These are phyloP conservation scores for Trametes sp. DNA, from an alignment of 1,284 basidiomycete genomes.

Conservation along the genomic window DNA sequence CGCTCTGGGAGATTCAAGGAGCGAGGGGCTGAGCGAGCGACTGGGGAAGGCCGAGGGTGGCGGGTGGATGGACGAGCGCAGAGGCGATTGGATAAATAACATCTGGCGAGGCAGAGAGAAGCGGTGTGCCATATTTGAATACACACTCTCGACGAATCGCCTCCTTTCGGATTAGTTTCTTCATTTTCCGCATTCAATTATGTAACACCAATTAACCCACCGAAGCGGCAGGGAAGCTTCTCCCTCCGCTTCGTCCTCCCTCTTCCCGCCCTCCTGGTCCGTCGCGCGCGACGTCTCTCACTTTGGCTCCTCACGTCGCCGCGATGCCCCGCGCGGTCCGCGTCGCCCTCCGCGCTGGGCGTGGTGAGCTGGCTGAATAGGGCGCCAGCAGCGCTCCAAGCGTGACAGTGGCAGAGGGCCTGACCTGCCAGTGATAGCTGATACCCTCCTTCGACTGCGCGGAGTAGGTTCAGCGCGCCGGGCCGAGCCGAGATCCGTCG, in stretches of 20 bases:
- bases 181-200: slow-evolving; percentile 29
- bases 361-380: background rate
- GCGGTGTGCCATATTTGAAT: slow-evolving; percentile 34
- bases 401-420: background rate
- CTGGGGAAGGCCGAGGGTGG: slow-evolving; percentile 27
- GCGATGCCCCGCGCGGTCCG: background rate
- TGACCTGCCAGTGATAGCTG: background rate
- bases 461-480: slow-evolving; percentile 28
- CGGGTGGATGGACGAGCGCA: slow-evolving; percentile 18
- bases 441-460: slow-evolving; percentile 3
- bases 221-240: slow-evolving; percentile 33
- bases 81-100: slow-evolving; percentile 33
- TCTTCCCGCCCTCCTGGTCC: slow-evolving; percentile 12
- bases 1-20: slow-evolving; percentile 8
- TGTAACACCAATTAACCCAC: slow-evolving; percentile 33
- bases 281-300: slow-evolving; percentile 18
- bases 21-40: slow-evolving; percentile 22
- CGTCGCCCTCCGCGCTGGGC: background rate
- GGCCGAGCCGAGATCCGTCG: slow-evolving; percentile 32
- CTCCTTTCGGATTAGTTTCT: slow-evolving; percentile 32
- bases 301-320: slow-evolving; percentile 6
- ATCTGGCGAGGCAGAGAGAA: slow-evolving; percentile 33
- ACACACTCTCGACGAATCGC: slow-evolving; percentile 28
- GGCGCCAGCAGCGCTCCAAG: background rate
- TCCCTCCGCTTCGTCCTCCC: slow-evolving; percentile 13